phyloP scores from a whole-genome alignment of 2,329 filamentous ascomycete genomes.

The Calonectria leucothoes region DNA sequence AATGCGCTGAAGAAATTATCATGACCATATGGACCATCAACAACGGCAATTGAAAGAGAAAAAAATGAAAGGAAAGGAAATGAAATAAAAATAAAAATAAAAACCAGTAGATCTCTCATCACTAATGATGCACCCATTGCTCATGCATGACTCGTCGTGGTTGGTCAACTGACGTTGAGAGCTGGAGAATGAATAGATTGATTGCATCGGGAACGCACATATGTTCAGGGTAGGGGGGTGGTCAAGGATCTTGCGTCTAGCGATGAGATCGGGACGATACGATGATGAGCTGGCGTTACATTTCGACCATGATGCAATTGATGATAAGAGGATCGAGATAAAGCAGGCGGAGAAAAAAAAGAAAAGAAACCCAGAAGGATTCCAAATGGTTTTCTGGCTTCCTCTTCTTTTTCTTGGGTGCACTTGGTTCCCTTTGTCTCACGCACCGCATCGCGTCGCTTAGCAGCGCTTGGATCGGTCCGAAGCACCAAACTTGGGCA shows the following conservation, averaged over 20 bases:
- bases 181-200: neutral
- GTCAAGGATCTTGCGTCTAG: neutral
- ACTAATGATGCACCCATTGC: neutral
- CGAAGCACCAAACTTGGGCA: conserved; percentile 2
- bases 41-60: neutral
- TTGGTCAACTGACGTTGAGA: neutral
- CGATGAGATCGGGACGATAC: neutral
- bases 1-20: neutral
- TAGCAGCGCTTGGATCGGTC: neutral
- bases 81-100: no score
- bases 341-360: neutral
- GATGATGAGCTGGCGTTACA: neutral
- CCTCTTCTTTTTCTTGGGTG: neutral
- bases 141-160: neutral
- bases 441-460: neutral
- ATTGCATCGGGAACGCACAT: conserved; percentile 5
- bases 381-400: neutral
- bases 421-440: neutral
- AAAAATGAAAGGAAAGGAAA: neutral
- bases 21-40: no score
- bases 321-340: neutral
- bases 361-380: neutral
- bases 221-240: neutral
- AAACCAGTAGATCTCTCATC: no score
- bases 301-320: neutral